phyloP scores from a whole-genome alignment of 495 filamentous ascomycete species.

The Annulohypoxylon bovei region DNA sequence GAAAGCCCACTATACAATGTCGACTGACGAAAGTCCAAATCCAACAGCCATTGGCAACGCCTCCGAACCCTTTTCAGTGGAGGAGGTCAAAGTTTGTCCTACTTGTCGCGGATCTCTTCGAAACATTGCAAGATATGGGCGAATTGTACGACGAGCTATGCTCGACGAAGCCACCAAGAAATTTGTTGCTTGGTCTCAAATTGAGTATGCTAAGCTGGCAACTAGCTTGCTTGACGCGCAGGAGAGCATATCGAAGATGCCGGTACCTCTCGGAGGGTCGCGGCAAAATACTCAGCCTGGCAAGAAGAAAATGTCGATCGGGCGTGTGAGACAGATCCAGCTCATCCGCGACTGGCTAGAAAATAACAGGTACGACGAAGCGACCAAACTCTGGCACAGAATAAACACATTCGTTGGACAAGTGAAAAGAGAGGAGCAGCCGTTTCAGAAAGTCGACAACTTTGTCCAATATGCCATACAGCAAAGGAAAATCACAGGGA shows the following conservation, averaged over 20 bases:
- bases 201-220: conserved; percentile 59
- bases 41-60: conserved; percentile 55
- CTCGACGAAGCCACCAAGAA: conserved; percentile 76
- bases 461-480: conserved; percentile 62
- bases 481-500: conserved; percentile 47
- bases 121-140: conserved; percentile 71
- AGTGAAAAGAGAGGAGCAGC: conserved; percentile 67
- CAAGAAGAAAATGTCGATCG: conserved; percentile 8
- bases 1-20: conserved; percentile 63
- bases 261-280: neutral
- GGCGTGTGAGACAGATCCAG: conserved; percentile 37
- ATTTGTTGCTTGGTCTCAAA: conserved; percentile 66
- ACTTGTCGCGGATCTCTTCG: conserved; percentile 70
- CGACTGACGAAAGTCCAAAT: conserved; percentile 53
- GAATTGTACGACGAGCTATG: conserved; percentile 69
- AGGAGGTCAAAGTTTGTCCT: conserved; percentile 68
- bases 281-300: neutral
- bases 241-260: conserved; percentile 26
- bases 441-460: conserved; percentile 64
- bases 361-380: conserved; percentile 50
- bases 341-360: conserved; percentile 41
- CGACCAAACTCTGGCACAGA: conserved; percentile 52
- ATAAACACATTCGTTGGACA: conserved; percentile 56
- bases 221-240: conserved; percentile 36
- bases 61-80: conserved; percentile 62